Evolutionary conservation across 805 yeast genomes (phyloP), one percentile per base, ranked within the genome.

Genomic region (Novakomyces olei): DNA sequence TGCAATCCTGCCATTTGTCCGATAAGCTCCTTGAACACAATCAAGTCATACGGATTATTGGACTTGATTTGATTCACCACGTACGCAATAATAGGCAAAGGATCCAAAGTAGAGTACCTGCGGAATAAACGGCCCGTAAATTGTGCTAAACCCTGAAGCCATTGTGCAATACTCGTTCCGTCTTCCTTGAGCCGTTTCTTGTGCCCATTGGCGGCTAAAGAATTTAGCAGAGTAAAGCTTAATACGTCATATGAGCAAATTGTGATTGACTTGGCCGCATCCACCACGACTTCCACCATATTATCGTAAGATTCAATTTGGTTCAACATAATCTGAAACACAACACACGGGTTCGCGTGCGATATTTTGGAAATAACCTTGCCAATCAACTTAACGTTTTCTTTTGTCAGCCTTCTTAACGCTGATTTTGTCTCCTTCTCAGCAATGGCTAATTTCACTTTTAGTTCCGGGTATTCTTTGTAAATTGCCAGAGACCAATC

Each of bases 241-340:
- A 85, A 51, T 2, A 70, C 76, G 49, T 85, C 96, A 81, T 92
- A 80, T 0, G 81, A 80, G 44, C 74, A 72, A 4, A 55, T 63
- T 32, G 72, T 73, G 47, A 80, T 79, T 45, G 67, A 73, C 26
- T 69, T 57, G 0, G 93, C 80, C 5, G 88, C 67, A 30, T 73
- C 73, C 6, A 79, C 81, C 5, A 85, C 69, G 36, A 85, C 58
- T 25, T 68, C 70, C 29, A 73, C 75, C 39, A 85, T 64, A 46
- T 85, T 85, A 46, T 76, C 92, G 47, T 85, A 85, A 55, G 88
- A 79, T 50, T 85, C 96, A 40, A 85, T 69, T 46, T 80, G 94
- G 29, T 69, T 68, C 7, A 83, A 59, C 29, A 78, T 62, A 0
- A 77, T 72, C 15, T 66, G 54, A 28, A 83, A 65, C 9, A 81